phyloP scores from a whole-genome alignment of 139 green algal species.

The Tetradesmus obliquus region DNA sequence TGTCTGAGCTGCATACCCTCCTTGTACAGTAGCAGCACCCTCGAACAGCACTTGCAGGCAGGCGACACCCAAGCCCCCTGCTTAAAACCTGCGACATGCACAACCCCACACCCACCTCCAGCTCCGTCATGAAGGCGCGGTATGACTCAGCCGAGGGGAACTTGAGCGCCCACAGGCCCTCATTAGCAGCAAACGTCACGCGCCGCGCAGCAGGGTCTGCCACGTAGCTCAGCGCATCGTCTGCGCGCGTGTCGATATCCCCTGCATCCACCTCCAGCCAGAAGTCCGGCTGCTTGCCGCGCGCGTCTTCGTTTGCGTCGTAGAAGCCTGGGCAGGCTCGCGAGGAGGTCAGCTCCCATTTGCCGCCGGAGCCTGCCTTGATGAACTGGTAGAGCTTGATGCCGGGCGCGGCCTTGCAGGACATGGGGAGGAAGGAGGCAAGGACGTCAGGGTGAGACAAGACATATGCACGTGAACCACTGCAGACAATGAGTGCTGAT shows the following conservation, averaged over 20 bases:
- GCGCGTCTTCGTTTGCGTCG: conserved; percentile 76
- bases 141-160: conserved; percentile 61
- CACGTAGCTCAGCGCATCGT: conserved; percentile 56
- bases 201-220: conserved; percentile 53
- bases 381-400: conserved; percentile 75
- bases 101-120: conserved; percentile 36
- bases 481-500: background rate
- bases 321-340: conserved; percentile 69
- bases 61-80: too few relatives aligned
- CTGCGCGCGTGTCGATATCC: conserved; percentile 67
- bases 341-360: conserved; percentile 70
- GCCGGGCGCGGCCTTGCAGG: conserved; percentile 4
- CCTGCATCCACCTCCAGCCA: conserved; percentile 59
- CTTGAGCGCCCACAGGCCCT: conserved; percentile 70
- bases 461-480: background rate
- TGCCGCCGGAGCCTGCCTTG: conserved; percentile 42
- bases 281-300: conserved; percentile 51
- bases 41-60: too few relatives aligned
- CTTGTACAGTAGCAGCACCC: too few relatives aligned
- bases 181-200: conserved; percentile 70
- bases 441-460: background rate
- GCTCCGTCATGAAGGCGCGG: conserved; percentile 60
- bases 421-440: background rate
- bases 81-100: too few relatives aligned
- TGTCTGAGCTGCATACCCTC: too few relatives aligned